These are phyloP conservation scores for Ustanciosporium gigantosporum DNA, from an alignment of 1,284 basidiomycete species.

Conservation along the genomic window DNA sequence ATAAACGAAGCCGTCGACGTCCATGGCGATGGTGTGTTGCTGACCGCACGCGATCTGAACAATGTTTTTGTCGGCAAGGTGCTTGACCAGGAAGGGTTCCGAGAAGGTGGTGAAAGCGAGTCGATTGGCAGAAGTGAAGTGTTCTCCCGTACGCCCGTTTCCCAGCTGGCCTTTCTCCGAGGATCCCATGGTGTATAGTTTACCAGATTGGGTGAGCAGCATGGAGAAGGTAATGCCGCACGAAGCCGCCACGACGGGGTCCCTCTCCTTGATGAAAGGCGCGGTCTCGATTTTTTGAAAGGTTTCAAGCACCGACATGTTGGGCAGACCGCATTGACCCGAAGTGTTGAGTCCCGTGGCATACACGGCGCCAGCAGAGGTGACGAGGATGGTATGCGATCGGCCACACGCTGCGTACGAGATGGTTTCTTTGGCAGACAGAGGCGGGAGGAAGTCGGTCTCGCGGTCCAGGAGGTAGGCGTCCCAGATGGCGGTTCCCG, in stretches of 20 bases:
- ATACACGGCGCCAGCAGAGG: conserved; percentile 80
- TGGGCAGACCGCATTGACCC: conserved; percentile 81
- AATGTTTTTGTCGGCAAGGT: conserved; percentile 74
- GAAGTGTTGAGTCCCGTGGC: conserved; percentile 77
- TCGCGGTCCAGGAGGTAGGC: conserved; percentile 62
- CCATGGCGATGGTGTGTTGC: conserved; percentile 76
- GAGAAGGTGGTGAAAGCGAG: conserved; percentile 77
- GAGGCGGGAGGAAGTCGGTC: conserved; percentile 53
- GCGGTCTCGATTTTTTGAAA: conserved; percentile 70
- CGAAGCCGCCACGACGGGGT: conserved; percentile 72
- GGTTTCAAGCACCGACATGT: conserved; percentile 70
- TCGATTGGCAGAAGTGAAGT: conserved; percentile 81
- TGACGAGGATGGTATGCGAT: conserved; percentile 80
- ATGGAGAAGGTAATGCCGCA: conserved; percentile 83
- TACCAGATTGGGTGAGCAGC: conserved; percentile 77
- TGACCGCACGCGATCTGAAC: conserved; percentile 80
- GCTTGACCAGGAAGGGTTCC: conserved; percentile 68
- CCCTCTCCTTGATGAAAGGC: conserved; percentile 65
- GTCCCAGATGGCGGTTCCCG: conserved; percentile 70
- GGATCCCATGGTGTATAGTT: conserved; percentile 83
- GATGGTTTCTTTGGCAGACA: conserved; percentile 73
- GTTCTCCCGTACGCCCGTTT: conserved; percentile 84
- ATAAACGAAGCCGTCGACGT: conserved; percentile 78
- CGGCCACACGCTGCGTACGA: conserved; percentile 80
- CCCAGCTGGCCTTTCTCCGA: conserved; percentile 92